Evolutionary conservation across 116 monocot species (phyloP).

Genomic region (Zostera marina): DNA sequence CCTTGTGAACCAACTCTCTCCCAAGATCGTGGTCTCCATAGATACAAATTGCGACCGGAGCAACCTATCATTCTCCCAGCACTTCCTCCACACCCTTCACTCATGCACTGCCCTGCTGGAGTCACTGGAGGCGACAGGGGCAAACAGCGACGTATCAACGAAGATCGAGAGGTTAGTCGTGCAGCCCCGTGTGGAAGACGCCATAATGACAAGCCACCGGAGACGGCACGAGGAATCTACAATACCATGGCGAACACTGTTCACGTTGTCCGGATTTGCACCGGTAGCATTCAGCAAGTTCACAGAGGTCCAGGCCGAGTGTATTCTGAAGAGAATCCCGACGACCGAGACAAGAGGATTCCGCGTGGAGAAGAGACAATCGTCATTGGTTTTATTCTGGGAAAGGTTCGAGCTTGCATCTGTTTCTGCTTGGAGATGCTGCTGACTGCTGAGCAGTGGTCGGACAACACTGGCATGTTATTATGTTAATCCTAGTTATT

Average conservation of each 20-base stretch:
- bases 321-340: conserved; percentile 49
- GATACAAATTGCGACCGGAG: conserved; percentile 50
- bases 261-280: conserved; percentile 34
- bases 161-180: conserved; percentile 62
- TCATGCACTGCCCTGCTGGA: conserved; percentile 46
- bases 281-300: conserved; percentile 55
- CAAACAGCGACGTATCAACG: conserved; percentile 20
- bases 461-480: conserved; percentile 23
- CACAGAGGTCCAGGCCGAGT: conserved; percentile 68
- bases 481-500: conserved; percentile 6
- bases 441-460: too few species aligned
- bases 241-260: conserved; percentile 34
- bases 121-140: conserved; percentile 62
- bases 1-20: conserved; percentile 49
- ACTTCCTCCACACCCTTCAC: conserved; percentile 41
- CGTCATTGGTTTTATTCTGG: conserved; percentile 57
- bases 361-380: conserved; percentile 53
- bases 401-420: conserved; percentile 58
- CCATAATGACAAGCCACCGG: conserved; percentile 24
- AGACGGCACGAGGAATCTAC: conserved; percentile 14
- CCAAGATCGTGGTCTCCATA: conserved; percentile 56
- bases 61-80: conserved; percentile 48
- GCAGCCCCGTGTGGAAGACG: conserved; percentile 35
- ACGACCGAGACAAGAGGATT: conserved; percentile 57
- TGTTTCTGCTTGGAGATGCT: conserved; percentile 67